These are phyloP conservation scores for Ophiostoma piceae DNA, from an alignment of 2,329 filamentous ascomycete genomes.

Conservation along the genomic window DNA sequence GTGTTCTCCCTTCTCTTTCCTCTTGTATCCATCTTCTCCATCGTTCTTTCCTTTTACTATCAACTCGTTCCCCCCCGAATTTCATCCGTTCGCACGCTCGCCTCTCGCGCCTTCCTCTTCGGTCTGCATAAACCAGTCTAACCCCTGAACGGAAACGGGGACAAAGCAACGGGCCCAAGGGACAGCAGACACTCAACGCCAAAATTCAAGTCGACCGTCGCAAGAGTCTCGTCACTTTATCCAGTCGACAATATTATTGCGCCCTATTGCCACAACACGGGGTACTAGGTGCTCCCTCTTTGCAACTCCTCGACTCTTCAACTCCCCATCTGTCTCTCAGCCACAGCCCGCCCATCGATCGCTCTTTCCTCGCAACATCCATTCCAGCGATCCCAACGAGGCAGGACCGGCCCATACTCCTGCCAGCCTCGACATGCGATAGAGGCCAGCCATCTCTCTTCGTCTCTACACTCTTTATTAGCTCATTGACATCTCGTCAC, in stretches of 20 bases:
- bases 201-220: neutral
- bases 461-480: neutral
- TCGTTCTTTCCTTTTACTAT: slow-evolving; percentile 9
- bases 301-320: neutral
- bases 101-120: neutral
- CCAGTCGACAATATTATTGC: neutral
- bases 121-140: slow-evolving; percentile 8
- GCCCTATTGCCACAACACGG: neutral
- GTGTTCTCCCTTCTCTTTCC: neutral
- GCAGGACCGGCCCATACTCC: slow-evolving; percentile 8
- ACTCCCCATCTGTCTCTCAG: neutral
- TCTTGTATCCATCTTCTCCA: neutral
- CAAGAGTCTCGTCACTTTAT: neutral
- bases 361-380: neutral
- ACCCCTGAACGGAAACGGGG: slow-evolving; percentile 13
- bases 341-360: neutral
- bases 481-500: neutral
- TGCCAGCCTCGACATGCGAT: slow-evolving; percentile 9
- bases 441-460: neutral
- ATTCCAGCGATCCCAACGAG: neutral
- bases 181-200: neutral
- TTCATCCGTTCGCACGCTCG: neutral
- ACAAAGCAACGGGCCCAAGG: neutral
- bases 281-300: neutral
- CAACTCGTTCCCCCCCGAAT: neutral